Base-by-base conservation (phyloP, 192 early-diverging fungal species). In the Phycomyces nitens region DNA sequence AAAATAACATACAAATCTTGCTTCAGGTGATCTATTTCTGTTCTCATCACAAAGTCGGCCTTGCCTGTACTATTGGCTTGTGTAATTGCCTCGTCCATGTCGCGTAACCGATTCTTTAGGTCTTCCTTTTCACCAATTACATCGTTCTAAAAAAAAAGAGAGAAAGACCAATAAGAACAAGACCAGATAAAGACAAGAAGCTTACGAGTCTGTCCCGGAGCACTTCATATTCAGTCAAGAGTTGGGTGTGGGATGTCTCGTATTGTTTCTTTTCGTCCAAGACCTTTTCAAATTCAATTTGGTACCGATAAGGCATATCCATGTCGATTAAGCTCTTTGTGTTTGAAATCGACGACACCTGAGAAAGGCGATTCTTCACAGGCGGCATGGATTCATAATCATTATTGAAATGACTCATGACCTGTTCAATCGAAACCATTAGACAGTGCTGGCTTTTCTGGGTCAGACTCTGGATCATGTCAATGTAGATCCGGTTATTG, bases 11-110 rank as follows among this genome's bases (percentile, higher is more conserved):
- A 89, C 84, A 98, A 74, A 34, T 95, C 91, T 50, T 86, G 83
- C 54, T 89, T 92, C 63, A 98, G 69, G 50, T 87, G 88, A 44
- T 94, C 92, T 54, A 95, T 93, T 74, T 98, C 95, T 26, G 88
- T 80, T 16, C 84, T 77, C 77, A 94, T 80, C 26, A 96, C 61
- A 64, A 93, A 96, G 63, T 98, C 94, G 14, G 85, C 80, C 65
- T 90, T 88, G 15, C 91, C 94, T 21, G 84, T 84, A 66, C 90
- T 85, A 63, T 85, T 78, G 15, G 88, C 81, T 20, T 84, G 82
- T 21, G 84, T 81, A 60, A 93, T 75, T 0, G 87, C 80, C 40
- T 78, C 74, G 66, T 96, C 93, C 76, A 94, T 78, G 49, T 97
- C 94, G 23, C 80, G 79, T 72, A 97, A 75, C 44, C 88, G 81